Base-by-base conservation (phyloP, 2,329 filamentous ascomycete species). In the Cladophialophora psammophila region DNA sequence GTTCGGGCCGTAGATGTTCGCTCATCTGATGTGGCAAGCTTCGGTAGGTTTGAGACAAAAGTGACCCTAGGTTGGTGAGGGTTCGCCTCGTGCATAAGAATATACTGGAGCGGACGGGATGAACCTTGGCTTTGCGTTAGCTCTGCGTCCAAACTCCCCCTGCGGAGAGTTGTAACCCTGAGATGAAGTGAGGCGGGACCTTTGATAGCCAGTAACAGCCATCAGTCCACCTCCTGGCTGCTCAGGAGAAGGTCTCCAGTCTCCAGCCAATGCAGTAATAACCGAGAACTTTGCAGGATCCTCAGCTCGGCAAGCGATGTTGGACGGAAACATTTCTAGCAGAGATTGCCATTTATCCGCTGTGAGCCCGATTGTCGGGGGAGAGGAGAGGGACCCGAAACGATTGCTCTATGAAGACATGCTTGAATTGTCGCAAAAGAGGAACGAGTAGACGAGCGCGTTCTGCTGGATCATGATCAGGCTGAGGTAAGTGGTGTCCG, bases 1-100 rank as follows among this genome's bases (percentile, higher is more conserved):
- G 38, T 57, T 35, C 61, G 61, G 61, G 61, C 61, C 61, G 61
- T 54, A 63, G 61, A 63, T 56, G 45, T 63, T 63, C 53, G 52
- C 53, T 38, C 54, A 42, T 50, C 38, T 63, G 52, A 63, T 63
- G 61, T 63, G 61, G 61, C 61, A 63, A 50, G 38, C 45, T 20
- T 48, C 38, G 53, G 61, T 63, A 63, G 61, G 53, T 40, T 57
- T 63, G 13, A 54, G 38, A 61, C 32, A 54, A 61, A 36, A 48
- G 15, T 36, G 34, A 53, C 13, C 5, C 45, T 53, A 40, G 32
- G 45, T 53, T 36, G 42, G 34, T n/a, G 48, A 36, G 20, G 59
- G 59, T 61, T 61, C 32, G 59, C 38, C 45, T 52, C 34, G 48
- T 50, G 15, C 34, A 42, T 18, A 20, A 45, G 20, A 36, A 34